These are phyloP conservation scores for Metschnikowia drakensbergensis DNA, from an alignment of 805 yeast genomes.

Conservation along the genomic window DNA sequence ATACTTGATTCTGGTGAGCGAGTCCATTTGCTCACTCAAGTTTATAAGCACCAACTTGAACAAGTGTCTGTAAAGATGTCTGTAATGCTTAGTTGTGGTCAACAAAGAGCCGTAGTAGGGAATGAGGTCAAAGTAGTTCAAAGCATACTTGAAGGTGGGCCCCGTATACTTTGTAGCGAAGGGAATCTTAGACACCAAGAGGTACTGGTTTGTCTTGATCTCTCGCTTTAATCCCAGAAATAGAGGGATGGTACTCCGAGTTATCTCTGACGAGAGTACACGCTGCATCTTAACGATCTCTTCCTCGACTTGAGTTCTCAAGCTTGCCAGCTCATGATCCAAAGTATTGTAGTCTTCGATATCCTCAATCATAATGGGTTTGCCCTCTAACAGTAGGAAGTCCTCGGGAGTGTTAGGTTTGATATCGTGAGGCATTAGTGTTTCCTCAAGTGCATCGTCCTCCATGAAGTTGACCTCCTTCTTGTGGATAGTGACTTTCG, in stretches of 20 bases:
- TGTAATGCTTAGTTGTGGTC: conserved; percentile 21
- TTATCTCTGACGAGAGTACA: conserved; percentile 18
- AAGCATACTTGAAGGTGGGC: conserved; percentile 24
- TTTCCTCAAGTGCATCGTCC: conserved; percentile 17
- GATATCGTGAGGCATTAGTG: conserved; percentile 16
- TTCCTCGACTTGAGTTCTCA: conserved; percentile 21
- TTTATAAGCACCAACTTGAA: conserved; percentile 36
- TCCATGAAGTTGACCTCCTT: conserved; percentile 35
- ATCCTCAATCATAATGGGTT: conserved; percentile 25
- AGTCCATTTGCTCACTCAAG: conserved; percentile 36
- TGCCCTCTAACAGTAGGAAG: conserved; percentile 15
- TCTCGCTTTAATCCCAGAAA: conserved; percentile 12
- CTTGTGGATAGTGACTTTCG: conserved; percentile 30
- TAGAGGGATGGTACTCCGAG: conserved; percentile 25
- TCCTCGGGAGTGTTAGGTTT: conserved; percentile 14
- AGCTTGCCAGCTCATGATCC: conserved; percentile 15
- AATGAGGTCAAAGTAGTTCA: conserved; percentile 31
- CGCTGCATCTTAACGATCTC: conserved; percentile 31
- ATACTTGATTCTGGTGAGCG: conserved; percentile 35
- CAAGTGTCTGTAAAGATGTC: conserved; percentile 29
- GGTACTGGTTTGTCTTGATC: conserved; percentile 29
- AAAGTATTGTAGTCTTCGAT: conserved; percentile 27
- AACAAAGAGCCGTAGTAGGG: conserved; percentile 33
- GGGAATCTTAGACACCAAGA: conserved; percentile 16
- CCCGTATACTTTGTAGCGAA: conserved; percentile 15